Evolutionary conservation across 371 early-diverging fungal genomes (phyloP), one percentile per base, ranked within the genome.

Genomic region (Mucor lusitanicus): DNA sequence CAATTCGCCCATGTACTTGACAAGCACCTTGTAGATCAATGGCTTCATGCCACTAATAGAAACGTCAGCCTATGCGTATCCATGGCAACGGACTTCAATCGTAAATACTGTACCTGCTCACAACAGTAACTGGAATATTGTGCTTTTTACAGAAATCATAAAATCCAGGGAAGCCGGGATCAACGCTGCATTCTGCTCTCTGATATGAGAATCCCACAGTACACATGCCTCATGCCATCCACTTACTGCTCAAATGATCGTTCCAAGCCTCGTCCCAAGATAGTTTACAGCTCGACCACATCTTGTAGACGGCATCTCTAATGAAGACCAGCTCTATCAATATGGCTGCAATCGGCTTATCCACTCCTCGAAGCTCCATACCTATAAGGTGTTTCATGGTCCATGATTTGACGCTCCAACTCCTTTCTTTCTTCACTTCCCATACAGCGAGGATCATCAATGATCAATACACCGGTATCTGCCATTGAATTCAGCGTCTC

Each of bases 231-330:
- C 3, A 54, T 8, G 27, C 4, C 7, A 21, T 9, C 21, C 6
- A 59, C 17, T 69, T 72, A 84, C 84, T 64, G 61, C 79, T 72
- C 28, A 89, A 67, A 50, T 84, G 74, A n/a, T 81, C 81, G 12
- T 61, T 56, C 70, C 86, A 74, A 0, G 89, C 89, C 61, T 88
- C 84, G 9, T 85, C 85, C 82, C 83, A 87, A 48, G 82, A 69
- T 32, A 87, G 63, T 32, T 78, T 76, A 17, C 87, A 88, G 23
- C 79, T 65, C 28, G 73, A 74, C 87, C 87, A 88, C 86, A 86
- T 84, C 59, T 77, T 75, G 17, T 74, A 69, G 35, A 78, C 59
- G 61, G 77, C 82, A 23, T 76, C 75, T 37, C 81, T 81, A 40
- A n/a, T 11, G 44, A 37, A 9, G 19, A 37, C 0, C 8, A 37